phyloP scores from a whole-genome alignment of 306 rosid species.

The Medicago arabica region DNA sequence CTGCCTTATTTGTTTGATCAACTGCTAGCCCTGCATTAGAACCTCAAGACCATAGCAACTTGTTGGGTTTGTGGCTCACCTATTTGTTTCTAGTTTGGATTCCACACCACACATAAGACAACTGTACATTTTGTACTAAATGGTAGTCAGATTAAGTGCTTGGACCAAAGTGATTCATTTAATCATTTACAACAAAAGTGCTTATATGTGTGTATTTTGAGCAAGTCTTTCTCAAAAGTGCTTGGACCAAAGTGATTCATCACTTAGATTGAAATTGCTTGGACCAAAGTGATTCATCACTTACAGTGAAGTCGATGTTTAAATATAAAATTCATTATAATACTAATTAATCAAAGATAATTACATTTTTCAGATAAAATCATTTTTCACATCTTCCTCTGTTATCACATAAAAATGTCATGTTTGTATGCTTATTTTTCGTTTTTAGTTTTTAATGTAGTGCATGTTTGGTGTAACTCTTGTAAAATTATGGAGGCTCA shows the following conservation, averaged over 20 bases:
- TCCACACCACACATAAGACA: constrained; percentile 4
- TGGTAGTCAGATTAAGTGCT: background rate
- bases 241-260: background rate
- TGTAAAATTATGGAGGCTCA: too few relatives aligned
- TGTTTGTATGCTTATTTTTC: background rate
- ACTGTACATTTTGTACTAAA: background rate
- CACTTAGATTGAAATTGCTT: background rate
- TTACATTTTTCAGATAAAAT: background rate
- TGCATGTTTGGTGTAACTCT: too few relatives aligned
- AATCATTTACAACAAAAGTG: background rate
- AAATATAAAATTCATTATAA: background rate
- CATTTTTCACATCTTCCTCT: too few relatives aligned
- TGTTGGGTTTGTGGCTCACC: constrained; percentile 31
- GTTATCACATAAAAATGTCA: background rate
- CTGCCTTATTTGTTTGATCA: background rate
- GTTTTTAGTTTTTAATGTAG: too few relatives aligned
- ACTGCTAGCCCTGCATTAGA: background rate
- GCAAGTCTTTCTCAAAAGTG: background rate
- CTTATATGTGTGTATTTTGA: background rate
- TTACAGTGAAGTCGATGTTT: background rate
- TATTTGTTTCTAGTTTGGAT: constrained; percentile 5
- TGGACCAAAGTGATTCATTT: background rate
- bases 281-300: background rate
- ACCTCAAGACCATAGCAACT: background rate
- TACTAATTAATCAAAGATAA: too few relatives aligned